Evolutionary conservation across 768 basidiomycete genomes (phyloP), one percentile per base, ranked within the genome.

Genomic region (Zangia roseola): DNA sequence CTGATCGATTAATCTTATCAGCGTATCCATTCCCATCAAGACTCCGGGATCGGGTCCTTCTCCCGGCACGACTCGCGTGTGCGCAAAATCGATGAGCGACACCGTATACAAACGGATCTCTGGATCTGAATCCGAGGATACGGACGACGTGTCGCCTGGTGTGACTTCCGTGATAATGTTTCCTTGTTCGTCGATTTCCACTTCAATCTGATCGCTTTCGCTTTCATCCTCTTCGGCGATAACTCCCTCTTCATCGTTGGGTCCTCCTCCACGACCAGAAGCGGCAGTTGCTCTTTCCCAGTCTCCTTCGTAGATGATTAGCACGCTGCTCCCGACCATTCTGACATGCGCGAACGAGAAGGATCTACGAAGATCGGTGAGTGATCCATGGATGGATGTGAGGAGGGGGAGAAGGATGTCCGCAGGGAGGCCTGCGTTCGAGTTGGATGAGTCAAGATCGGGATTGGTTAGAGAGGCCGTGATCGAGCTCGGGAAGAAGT

Each of bases 71-170:
- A 88, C 53, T 20, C 78, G 71, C 2, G 93, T 87, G 66, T 98
- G 95, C 7, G 94, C 94, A 65, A 99, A 97, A 71, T 99, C 95
- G 56, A 98, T 97, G 55, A 97, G 70, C 55, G 85, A 86, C 51
- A 97, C 75, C 13, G 75, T 72, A 53, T 79, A 86, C 40, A 59
- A 43, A 43, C 62, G 52, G n/a, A 53, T 49, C 6, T 16, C 31
- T 20, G 37, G 21, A 9, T 54, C 54, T 8, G 13, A n/a, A 19
- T 10, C 35, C 4, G 62, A 26, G 81, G 78, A 16, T 74, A 75
- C 26, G 72, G 76, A 46, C 30, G 37, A n/a, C 57, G 69, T 40
- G 63, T 72, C 40, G 2, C 28, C 25, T 49, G 59, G 51, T 17
- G 52, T 52, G 16, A 59, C 59, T 7, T 67, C 69, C 8, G 50